Conservation (phyloP, 1,284 basidiomycete species). For the Mycena sp. region DNA sequence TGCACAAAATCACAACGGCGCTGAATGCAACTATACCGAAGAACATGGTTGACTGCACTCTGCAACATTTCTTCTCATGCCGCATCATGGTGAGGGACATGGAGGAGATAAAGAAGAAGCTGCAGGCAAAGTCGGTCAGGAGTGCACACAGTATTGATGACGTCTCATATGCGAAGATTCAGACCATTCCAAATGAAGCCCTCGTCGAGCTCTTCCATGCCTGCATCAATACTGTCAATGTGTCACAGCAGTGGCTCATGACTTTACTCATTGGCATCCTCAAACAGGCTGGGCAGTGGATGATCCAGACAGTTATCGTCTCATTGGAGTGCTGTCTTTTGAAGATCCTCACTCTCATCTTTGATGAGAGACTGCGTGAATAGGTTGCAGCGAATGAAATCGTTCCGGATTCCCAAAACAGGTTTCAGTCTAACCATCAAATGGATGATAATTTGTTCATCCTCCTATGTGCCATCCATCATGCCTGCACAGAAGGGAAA, state of each 20-base stretch:
- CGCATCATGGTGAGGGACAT: neutral
- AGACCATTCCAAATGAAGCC: slow-evolving; percentile 26
- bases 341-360: slow-evolving; percentile 41
- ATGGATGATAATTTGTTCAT: slow-evolving; percentile 19
- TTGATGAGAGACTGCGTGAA: slow-evolving; percentile 25
- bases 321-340: slow-evolving; percentile 45
- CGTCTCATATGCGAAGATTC: slow-evolving; percentile 25
- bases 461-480: slow-evolving; percentile 3
- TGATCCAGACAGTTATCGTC: slow-evolving; percentile 37
- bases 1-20: neutral
- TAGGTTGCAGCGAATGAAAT: slow-evolving; percentile 21
- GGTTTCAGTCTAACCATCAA: slow-evolving; percentile 11
- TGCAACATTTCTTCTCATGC: neutral
- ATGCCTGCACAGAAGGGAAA: slow-evolving; percentile 9
- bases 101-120: neutral
- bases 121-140: slow-evolving; percentile 16
- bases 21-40: neutral
- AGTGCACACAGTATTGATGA: slow-evolving; percentile 6
- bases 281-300: slow-evolving; percentile 30
- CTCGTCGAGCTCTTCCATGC: slow-evolving; percentile 32
- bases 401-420: slow-evolving; percentile 21
- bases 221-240: slow-evolving; percentile 29
- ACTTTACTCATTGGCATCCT: slow-evolving; percentile 36
- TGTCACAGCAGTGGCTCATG: slow-evolving; percentile 31
- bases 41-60: neutral